Evolutionary conservation across 202 grass and related monocot species (phyloP), one percentile per base, ranked within the genome.

Genomic region (Eragrostis tef): DNA sequence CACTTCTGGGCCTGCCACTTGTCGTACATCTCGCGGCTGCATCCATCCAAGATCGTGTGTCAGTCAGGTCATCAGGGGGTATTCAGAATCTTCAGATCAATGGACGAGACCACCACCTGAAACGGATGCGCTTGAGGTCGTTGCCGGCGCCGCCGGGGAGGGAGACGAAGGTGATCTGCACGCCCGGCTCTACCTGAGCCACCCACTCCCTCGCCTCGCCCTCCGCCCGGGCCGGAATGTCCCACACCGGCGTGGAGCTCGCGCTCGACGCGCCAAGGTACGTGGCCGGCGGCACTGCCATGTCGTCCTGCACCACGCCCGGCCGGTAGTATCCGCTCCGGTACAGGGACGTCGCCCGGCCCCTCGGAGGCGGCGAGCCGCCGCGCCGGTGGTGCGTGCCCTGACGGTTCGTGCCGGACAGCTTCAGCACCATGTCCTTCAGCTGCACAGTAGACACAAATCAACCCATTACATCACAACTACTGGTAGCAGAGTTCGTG

Each of bases 341-440:
- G 86, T 88, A 88, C 19, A 74, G 54, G 19, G 77, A 84, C 19
- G 77, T 87, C 39, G 71, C 57, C 13, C 87, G 72, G 58, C 87
- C 84, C 77, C 84, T 85, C 31, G 78, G 77, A 2, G 77, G 85
- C 49, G 89, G 85, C 59, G 89, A 88, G 0, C 92, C 86, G 0
- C 89, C 86, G 36, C 89, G 74, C 24, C 72, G 74, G 3, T 82
- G 87, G 21, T 54, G 64, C 36, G 21, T 22, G 50, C 79, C 71
- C 51, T 87, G 92, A 16, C 82, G 66, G 64, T 77, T 51, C 45
- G 92, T 90, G 29, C 92, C 92, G 1, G 89, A 91, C 82, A 94
- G 86, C 81, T 89, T 91, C 85, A 94, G 64, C 80, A 94, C 92
- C 89, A 94, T 94, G 79, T 94, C 92, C 89, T 91, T 94, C 19